phyloP scores from a whole-genome alignment of 202 grass and related monocot genomes.

The Schoenoplectus tabernaemontani region DNA sequence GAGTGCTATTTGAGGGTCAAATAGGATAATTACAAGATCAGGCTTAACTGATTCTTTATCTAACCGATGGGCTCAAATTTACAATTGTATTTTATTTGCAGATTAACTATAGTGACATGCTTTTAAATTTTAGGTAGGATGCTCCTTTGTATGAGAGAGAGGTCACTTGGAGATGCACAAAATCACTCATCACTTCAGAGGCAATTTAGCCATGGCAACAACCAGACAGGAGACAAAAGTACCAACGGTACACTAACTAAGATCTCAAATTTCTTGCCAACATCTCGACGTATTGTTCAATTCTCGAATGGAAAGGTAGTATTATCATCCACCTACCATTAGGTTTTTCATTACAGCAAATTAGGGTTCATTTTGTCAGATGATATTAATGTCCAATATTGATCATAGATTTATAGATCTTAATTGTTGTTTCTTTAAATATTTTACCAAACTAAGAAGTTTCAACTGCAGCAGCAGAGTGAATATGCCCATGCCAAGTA shows the following conservation, averaged over 20 bases:
- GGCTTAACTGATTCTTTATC: neutral
- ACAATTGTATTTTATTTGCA: neutral
- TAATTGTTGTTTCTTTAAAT: too few relatives aligned
- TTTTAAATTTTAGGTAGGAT: conserved; percentile 58
- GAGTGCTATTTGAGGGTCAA: neutral
- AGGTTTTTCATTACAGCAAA: neutral
- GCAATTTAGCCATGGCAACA: conserved; percentile 90
- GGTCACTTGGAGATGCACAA: conserved; percentile 57
- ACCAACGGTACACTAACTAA: conserved; percentile 61
- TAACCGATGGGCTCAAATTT: neutral
- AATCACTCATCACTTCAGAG: conserved; percentile 88
- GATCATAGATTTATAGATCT: too few relatives aligned
- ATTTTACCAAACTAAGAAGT: too few relatives aligned
- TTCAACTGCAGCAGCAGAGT: too few relatives aligned
- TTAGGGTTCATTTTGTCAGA: too few relatives aligned
- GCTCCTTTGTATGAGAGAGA: conserved; percentile 96
- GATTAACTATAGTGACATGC: neutral
- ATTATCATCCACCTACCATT: neutral
- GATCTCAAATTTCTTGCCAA: conserved; percentile 97
- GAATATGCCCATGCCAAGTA: too few relatives aligned
- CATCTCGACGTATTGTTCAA: conserved; percentile 95
- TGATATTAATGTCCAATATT: too few relatives aligned
- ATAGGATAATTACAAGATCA: neutral
- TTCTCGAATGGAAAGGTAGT: conserved; percentile 96
- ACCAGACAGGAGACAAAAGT: conserved; percentile 53